Evolutionary conservation across 78 protist genomes (phyloP).

Genomic region (Dictyostelium firmibasis): DNA sequence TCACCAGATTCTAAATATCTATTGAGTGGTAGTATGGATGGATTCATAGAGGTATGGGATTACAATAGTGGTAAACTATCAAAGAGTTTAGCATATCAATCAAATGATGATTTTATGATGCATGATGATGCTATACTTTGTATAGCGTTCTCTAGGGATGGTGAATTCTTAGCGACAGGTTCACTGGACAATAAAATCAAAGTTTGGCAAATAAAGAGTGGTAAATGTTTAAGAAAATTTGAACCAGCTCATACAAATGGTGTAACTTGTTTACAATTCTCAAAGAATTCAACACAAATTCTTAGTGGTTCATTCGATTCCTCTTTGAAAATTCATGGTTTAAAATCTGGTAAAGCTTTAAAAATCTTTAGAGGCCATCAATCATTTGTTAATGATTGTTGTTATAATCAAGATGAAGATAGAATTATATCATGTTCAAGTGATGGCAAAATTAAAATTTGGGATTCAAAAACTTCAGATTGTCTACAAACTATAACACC

Average conservation of each 20-base stretch:
- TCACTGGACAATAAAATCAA: conserved; percentile 82
- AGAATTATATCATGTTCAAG: conserved; percentile 68
- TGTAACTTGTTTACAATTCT: conserved; percentile 82
- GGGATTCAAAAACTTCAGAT: conserved; percentile 87
- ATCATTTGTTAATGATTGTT: conserved; percentile 81
- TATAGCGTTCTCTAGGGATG: conserved; percentile 84
- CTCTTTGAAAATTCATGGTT: conserved; percentile 87
- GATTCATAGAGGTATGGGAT: conserved; percentile 84
- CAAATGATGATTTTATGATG: conserved; percentile 87
- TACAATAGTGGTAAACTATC: conserved; percentile 78
- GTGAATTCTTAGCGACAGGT: conserved; percentile 90
- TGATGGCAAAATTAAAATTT: conserved; percentile 87
- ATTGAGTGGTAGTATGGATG: conserved; percentile 62
- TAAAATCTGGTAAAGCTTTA: conserved; percentile 87
- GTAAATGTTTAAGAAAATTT: conserved; percentile 84
- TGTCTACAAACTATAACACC: conserved; percentile 76
- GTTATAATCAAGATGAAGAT: conserved; percentile 33
- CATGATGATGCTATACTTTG: conserved; percentile 85
- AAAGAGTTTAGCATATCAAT: conserved; percentile 81
- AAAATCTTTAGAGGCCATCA: conserved; percentile 91
- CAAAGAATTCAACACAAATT: conserved; percentile 68
- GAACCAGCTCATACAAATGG: conserved; percentile 88
- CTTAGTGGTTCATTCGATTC: conserved; percentile 81
- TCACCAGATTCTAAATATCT: conserved; percentile 78
- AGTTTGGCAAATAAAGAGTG: conserved; percentile 86